Evolutionary conservation across 192 early-diverging fungal species (phyloP).

Genomic region (Rhizophlyctis rosea): DNA sequence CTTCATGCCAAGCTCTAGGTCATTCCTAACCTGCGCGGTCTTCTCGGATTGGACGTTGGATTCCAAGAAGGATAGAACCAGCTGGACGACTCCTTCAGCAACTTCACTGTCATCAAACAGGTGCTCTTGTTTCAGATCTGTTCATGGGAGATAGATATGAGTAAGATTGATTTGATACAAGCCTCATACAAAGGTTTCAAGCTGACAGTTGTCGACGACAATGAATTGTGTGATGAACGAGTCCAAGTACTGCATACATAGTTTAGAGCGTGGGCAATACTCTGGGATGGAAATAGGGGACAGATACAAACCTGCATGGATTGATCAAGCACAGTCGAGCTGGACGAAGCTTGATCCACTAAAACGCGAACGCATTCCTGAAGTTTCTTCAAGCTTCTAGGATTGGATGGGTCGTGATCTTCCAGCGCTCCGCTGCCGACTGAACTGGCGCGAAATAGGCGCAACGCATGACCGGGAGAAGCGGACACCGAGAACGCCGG

Average conservation of each 20-base stretch:
- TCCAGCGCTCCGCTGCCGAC: too few species aligned
- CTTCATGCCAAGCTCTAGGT: slow-evolving; percentile 3
- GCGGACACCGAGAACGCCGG: too few species aligned
- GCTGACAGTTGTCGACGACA: background rate
- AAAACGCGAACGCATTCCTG: background rate
- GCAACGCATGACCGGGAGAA: too few species aligned
- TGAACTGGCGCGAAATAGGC: too few species aligned
- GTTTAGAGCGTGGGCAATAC: background rate
- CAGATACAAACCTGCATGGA: background rate
- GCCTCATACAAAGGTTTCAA: background rate
- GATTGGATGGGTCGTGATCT: background rate
- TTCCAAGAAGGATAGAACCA: background rate
- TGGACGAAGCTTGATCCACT: background rate
- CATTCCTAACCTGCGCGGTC: background rate
- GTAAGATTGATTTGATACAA: background rate
- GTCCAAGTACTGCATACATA: background rate
- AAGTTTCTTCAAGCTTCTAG: background rate
- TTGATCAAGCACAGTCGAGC: background rate
- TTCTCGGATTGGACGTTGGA: background rate
- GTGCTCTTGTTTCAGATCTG: slow-evolving; percentile 28
- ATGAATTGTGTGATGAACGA: background rate
- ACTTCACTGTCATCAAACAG: slow-evolving; percentile 16
- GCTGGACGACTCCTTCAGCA: slow-evolving; percentile 6
- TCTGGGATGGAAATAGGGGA: background rate
- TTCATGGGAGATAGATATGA: slow-evolving; percentile 1